Conservation (phyloP, 2,329 filamentous ascomycete genomes). For the Phialophora macrospora region DNA sequence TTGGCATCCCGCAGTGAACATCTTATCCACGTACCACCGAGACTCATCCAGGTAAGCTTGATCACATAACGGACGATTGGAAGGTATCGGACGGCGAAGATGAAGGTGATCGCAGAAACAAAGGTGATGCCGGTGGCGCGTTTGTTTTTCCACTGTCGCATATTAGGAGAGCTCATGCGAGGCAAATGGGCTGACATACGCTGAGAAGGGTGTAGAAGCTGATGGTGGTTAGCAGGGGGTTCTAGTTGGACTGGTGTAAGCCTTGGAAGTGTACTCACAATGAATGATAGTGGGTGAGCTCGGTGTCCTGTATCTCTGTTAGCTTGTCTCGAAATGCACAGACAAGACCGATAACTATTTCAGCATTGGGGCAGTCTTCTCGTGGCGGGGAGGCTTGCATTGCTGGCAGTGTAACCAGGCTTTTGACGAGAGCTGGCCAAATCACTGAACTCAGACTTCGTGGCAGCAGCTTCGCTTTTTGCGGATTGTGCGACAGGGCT, state of each 20-base stretch:
- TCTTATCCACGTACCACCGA: constrained; percentile 57
- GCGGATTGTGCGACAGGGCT: constrained; percentile 63
- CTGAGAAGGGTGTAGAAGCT: constrained; percentile 67
- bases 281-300: constrained; percentile 54
- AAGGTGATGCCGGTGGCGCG: constrained; percentile 67
- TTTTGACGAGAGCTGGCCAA: constrained; percentile 60
- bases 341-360: not conserved
- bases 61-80: constrained; percentile 66
- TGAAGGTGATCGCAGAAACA: constrained; percentile 60
- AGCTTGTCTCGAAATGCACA: not conserved
- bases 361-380: not conserved
- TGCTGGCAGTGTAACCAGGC: constrained; percentile 61
- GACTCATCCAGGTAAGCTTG: constrained; percentile 63
- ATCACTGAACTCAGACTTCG: constrained; percentile 62
- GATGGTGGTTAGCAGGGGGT: constrained; percentile 39
- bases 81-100: constrained; percentile 67
- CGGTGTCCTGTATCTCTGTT: constrained; percentile 48
- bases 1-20: not conserved
- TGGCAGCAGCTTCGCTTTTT: constrained; percentile 61
- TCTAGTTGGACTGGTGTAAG: constrained; percentile 41
- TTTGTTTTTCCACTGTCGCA: constrained; percentile 65
- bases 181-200: constrained; percentile 48
- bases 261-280: constrained; percentile 63
- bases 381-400: constrained; percentile 37
- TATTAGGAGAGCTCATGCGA: constrained; percentile 30